Evolutionary conservation across 2,329 filamentous ascomycete species (phyloP).

Genomic region (Fusarium veterinarium): DNA sequence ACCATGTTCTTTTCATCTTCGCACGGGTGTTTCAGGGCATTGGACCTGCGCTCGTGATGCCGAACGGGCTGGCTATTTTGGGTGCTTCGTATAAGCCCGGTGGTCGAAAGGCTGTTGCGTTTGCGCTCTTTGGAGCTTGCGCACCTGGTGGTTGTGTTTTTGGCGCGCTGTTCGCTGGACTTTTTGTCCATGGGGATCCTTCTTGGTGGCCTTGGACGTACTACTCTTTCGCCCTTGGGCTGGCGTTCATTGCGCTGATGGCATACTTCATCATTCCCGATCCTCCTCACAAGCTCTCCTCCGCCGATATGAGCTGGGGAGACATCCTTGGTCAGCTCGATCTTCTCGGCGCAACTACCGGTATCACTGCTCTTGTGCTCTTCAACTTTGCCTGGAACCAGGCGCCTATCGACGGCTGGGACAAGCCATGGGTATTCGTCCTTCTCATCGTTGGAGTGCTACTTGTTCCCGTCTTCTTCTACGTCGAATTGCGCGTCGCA

Average conservation of each 20-base stretch:
- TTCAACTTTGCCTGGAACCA: conserved; percentile 78
- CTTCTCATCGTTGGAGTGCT: conserved; percentile 68
- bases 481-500: conserved; percentile 62
- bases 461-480: conserved; percentile 66
- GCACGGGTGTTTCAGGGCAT: conserved; percentile 68
- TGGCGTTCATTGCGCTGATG: conserved; percentile 48
- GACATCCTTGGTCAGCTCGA: conserved; percentile 52
- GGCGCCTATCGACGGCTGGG: conserved; percentile 69
- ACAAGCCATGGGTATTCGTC: conserved; percentile 64
- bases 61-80: conserved; percentile 72
- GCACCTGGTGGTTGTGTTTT: conserved; percentile 59
- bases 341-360: conserved; percentile 54
- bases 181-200: conserved; percentile 50
- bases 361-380: conserved; percentile 67
- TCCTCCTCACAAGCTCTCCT: conserved; percentile 34
- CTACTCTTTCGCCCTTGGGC: conserved; percentile 55
- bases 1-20: conserved; percentile 59
- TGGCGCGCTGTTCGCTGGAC: conserved; percentile 55
- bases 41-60: conserved; percentile 71
- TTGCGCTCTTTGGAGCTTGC: conserved; percentile 61
- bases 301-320: conserved; percentile 2
- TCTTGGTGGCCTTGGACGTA: conserved; percentile 63
- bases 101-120: conserved; percentile 68
- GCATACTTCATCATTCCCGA: conserved; percentile 52
- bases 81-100: conserved; percentile 68